Conservation (phyloP, 139 green algal genomes). For the Monoraphidium neglectum region DNA sequence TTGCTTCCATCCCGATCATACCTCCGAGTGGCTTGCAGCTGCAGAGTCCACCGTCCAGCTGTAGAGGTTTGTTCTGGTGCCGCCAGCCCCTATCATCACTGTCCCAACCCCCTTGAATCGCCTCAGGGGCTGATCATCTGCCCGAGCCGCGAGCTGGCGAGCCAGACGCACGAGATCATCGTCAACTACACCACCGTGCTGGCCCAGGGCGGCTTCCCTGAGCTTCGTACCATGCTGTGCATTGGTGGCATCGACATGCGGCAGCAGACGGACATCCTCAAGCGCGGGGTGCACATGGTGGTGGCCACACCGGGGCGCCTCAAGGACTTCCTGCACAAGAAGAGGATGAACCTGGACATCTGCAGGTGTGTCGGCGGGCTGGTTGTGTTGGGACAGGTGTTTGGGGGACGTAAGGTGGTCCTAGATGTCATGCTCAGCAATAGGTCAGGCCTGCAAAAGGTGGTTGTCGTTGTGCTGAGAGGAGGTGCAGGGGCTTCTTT, state of each 20-base stretch:
- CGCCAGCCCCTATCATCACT: too few species aligned
- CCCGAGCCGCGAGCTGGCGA: constrained; percentile 93
- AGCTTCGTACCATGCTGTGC: constrained; percentile 86
- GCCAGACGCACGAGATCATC: constrained; percentile 88
- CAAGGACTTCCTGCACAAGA: constrained; percentile 94
- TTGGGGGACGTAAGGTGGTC: too few species aligned
- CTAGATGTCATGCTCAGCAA: too few species aligned
- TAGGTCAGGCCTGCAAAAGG: too few species aligned
- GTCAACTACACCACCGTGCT: constrained; percentile 58
- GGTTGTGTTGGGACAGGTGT: not conserved
- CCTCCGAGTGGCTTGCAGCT: too few species aligned
- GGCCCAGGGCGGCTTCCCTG: too few species aligned
- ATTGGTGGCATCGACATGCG: constrained; percentile 90
- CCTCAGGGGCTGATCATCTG: constrained; percentile 85
- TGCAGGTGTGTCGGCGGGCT: constrained; percentile 38
- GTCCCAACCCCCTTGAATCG: too few species aligned
- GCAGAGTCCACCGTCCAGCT: too few species aligned
- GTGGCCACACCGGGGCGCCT: constrained; percentile 93
- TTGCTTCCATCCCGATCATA: too few species aligned
- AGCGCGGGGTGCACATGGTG: constrained; percentile 84
- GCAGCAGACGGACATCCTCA: constrained; percentile 42
- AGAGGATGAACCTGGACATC: constrained; percentile 89
- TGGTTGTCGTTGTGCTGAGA: not conserved
- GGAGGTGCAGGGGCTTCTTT: not conserved
- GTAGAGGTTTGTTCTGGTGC: too few species aligned